phyloP scores from a whole-genome alignment of 805 yeast species.

The Cyberlindnera maclurae region DNA sequence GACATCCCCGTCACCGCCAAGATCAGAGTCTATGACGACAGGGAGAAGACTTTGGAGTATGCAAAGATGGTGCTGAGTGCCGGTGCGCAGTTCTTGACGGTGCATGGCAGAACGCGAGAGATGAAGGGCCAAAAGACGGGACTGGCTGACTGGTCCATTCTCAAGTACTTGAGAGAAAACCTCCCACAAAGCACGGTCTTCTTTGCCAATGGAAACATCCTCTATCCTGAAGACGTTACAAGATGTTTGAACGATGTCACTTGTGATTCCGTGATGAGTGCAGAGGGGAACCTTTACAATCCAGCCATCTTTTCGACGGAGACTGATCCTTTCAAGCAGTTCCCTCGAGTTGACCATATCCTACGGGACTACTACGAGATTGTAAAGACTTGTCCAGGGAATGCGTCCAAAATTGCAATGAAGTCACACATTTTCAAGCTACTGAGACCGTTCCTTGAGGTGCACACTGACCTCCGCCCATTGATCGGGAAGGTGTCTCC shows the following conservation, averaged over 20 bases:
- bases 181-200: constrained; percentile 76
- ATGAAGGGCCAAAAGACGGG: constrained; percentile 98
- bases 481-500: constrained; percentile 50
- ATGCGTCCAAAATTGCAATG: constrained; percentile 76
- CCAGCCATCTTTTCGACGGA: constrained; percentile 78
- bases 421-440: constrained; percentile 90
- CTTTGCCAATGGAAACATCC: constrained; percentile 90
- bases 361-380: constrained; percentile 86
- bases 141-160: constrained; percentile 84
- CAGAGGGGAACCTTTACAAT: constrained; percentile 89
- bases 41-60: constrained; percentile 75
- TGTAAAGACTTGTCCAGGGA: constrained; percentile 35
- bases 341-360: constrained; percentile 79
- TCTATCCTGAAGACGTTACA: constrained; percentile 77
- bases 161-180: constrained; percentile 69
- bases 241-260: constrained; percentile 56
- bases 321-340: constrained; percentile 53
- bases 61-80: constrained; percentile 86
- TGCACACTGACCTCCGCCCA: constrained; percentile 73
- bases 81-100: constrained; percentile 92
- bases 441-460: constrained; percentile 69
- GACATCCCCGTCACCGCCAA: constrained; percentile 92
- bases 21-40: constrained; percentile 81
- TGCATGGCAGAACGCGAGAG: constrained; percentile 94
- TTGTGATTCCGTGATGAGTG: constrained; percentile 95